Evolutionary conservation across 257 asterid species (phyloP).

Genomic region (Fraxinus anomala): DNA sequence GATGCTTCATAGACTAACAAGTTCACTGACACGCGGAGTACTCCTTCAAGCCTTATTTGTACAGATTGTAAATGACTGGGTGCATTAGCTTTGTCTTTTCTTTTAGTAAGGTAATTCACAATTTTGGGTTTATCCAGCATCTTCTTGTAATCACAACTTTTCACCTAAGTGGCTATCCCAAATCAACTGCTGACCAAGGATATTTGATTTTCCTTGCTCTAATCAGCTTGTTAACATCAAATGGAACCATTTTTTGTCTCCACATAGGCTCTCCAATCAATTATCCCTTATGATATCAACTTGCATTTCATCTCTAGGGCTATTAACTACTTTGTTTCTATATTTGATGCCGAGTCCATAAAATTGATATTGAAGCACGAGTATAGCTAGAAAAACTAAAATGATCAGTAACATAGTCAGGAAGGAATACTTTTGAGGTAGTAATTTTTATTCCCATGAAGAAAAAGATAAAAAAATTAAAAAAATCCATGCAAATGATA

Average conservation of each 20-base stretch:
- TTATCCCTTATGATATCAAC: constrained; percentile 1
- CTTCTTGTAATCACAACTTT: not conserved
- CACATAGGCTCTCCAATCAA: constrained; percentile 17
- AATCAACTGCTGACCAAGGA: not conserved
- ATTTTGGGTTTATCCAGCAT: too few species aligned
- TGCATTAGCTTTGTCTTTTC: constrained; percentile 24
- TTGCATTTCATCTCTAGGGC: constrained; percentile 16
- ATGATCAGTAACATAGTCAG: not conserved
- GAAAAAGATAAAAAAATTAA: not conserved
- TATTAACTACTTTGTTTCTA: constrained; percentile 12
- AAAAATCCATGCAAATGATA: not conserved
- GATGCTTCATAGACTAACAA: too few species aligned
- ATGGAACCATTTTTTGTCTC: not conserved
- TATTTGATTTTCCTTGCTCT: not conserved
- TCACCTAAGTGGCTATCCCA: not conserved
- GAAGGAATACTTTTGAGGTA: not conserved
- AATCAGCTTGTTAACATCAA: not conserved
- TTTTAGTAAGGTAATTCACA: too few species aligned
- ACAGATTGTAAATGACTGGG: constrained; percentile 8
- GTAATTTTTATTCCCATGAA: not conserved
- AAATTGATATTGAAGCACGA: not conserved
- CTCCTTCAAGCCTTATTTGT: not conserved
- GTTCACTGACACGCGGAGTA: not conserved
- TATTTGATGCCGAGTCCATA: not conserved
- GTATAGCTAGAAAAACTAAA: not conserved